Conservation (phyloP, 768 basidiomycete species). For the Amanita polypyramis region DNA sequence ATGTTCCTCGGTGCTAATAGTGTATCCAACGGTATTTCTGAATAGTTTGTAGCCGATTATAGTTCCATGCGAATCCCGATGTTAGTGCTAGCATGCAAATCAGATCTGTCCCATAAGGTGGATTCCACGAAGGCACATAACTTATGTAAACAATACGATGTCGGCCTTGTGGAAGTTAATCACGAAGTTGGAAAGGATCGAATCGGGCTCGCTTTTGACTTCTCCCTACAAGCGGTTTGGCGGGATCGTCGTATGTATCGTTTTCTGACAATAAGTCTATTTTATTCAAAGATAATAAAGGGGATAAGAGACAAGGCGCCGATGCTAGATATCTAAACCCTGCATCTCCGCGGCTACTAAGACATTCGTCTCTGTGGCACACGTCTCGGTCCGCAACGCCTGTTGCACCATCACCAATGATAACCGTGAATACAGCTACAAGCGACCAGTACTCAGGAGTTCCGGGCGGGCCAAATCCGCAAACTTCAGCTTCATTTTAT, state of each 20-base stretch:
- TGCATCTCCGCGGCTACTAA: constrained; percentile 55
- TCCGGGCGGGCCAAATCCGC: background rate
- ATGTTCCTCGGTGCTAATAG: constrained; percentile 21
- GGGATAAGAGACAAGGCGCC: constrained; percentile 7
- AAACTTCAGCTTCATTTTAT: background rate
- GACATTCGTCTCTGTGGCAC: constrained; percentile 46
- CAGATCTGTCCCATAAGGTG: constrained; percentile 53
- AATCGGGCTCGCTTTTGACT: constrained; percentile 66
- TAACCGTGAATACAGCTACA: constrained; percentile 21
- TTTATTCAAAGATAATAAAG: background rate
- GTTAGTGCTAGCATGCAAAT: constrained; percentile 83
- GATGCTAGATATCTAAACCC: constrained; percentile 48
- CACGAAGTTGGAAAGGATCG: constrained; percentile 45
- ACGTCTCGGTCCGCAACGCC: constrained; percentile 42
- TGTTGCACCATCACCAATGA: constrained; percentile 31
- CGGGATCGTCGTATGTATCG: constrained; percentile 34
- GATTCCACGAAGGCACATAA: constrained; percentile 41
- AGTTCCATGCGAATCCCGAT: constrained; percentile 46
- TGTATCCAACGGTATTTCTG: background rate
- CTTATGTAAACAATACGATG: constrained; percentile 51
- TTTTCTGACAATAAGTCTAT: background rate
- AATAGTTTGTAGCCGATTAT: constrained; percentile 39
- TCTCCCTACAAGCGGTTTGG: constrained; percentile 56
- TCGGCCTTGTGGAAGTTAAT: constrained; percentile 72
- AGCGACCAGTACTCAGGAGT: background rate